Evolutionary conservation across 495 filamentous ascomycete species (phyloP), one percentile per base, ranked within the genome.

Genomic region (Rhizodiscina lignyota): DNA sequence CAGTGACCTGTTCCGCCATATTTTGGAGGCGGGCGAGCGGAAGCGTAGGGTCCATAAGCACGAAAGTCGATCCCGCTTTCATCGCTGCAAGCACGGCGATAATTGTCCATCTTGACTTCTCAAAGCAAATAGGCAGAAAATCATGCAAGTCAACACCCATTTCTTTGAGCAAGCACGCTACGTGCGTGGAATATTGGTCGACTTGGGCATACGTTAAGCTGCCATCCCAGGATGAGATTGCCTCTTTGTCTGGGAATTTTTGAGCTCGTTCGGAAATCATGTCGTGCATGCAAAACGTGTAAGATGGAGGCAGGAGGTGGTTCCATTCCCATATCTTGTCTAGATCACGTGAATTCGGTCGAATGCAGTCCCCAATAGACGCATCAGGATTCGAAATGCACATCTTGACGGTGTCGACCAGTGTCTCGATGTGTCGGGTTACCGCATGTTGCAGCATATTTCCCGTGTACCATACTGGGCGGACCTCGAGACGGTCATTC

Each of bases 31-130:
- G 63, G 31, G 56, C 49, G 6, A 48, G 48, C 12, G 72, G 72
- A 38, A 77, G 69, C 3, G 55, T 54, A 10, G 72, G 65, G 22
- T 75, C 69, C 16, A 77, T 49, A 2, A 68, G 70, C 17, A 76
- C 70, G 41, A 68, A 68, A 1, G 56, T 59, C 4, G 51, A 63
- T 20, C 69, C 68, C 8, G 69, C 53, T 35, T 67, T 67, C 49
- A 72, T 55, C 21, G 71, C 52, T n/a, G 55, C 70, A 8, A 74
- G 36, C 0, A 69, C 53, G 0, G 64, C 60, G 20, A 72, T 55
- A 15, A 65, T 43, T 2, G 63, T 61, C 64, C 62, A 66, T 32
- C 51, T 55, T 13, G 62, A 69, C 44, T 74, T 74, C 34, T 72
- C 63, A 18, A 73, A 61, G 41, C 61, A 68, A 13, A 76, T 41